phyloP scores from a whole-genome alignment of 345 rosid species.

The Citropsis articulata region DNA sequence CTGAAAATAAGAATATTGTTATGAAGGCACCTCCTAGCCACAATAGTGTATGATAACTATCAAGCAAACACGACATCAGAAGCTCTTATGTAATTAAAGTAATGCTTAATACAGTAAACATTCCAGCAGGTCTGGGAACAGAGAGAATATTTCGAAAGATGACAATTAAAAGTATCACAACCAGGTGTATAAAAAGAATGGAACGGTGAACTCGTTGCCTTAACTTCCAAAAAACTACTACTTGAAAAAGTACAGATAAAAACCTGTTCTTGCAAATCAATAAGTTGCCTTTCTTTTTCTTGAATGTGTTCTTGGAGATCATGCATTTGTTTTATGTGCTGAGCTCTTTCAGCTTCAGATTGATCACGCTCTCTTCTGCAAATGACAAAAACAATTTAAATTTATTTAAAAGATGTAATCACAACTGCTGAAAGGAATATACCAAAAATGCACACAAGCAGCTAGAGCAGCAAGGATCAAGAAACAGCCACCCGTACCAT shows the following conservation, averaged over 20 bases:
- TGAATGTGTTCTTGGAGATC: slow-evolving; percentile 90
- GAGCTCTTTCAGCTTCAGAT: slow-evolving; percentile 90
- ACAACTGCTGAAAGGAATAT: neutral
- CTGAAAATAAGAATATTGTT: slow-evolving; percentile 46
- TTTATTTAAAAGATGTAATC: slow-evolving; percentile 11
- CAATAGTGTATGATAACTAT: neutral
- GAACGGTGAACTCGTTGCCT: neutral
- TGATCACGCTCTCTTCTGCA: slow-evolving; percentile 98
- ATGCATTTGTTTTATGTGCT: slow-evolving; percentile 68
- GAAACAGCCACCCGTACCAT: neutral
- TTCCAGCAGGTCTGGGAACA: neutral
- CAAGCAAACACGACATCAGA: neutral
- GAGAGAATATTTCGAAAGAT: neutral
- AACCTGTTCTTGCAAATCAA: slow-evolving; percentile 95
- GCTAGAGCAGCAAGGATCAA: neutral
- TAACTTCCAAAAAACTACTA: neutral
- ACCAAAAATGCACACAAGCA: neutral
- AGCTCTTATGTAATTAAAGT: neutral
- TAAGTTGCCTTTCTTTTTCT: slow-evolving; percentile 83
- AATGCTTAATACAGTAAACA: neutral
- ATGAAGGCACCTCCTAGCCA: slow-evolving; percentile 5
- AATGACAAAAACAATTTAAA: slow-evolving; percentile 9
- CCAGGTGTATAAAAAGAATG: neutral
- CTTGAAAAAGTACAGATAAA: slow-evolving; percentile 10
- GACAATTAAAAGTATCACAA: neutral